Evolutionary conservation across 768 basidiomycete genomes (phyloP).

Genomic region (Boletus fagicola): DNA sequence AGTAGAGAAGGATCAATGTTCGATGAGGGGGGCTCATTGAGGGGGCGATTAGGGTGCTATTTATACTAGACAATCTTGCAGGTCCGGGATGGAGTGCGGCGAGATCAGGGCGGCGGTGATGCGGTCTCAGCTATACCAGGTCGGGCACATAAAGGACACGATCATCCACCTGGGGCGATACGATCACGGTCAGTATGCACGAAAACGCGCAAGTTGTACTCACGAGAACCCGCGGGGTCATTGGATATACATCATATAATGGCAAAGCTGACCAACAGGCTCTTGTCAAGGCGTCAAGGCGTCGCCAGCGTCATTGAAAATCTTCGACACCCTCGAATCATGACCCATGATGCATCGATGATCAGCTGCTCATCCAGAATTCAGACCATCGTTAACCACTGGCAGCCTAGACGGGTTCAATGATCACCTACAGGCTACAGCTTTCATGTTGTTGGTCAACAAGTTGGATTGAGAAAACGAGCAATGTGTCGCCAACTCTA

Average conservation of each 20-base stretch:
- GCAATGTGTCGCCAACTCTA: background rate
- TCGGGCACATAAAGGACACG: conserved; percentile 14
- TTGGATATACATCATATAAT: background rate
- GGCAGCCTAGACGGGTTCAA: background rate
- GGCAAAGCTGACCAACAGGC: background rate
- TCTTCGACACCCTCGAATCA: too few relatives aligned
- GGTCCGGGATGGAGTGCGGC: background rate
- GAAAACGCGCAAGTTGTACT: conserved; percentile 10
- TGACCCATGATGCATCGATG: too few relatives aligned
- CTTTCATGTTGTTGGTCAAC: background rate
- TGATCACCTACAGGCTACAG: too few relatives aligned
- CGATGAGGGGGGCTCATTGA: background rate
- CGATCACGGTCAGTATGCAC: conserved; percentile 5
- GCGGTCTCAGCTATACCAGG: background rate
- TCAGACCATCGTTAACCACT: background rate
- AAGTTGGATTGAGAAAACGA: background rate
- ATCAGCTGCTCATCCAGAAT: background rate
- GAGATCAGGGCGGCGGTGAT: background rate
- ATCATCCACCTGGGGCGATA: background rate
- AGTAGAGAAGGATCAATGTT: background rate
- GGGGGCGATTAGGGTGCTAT: conserved; percentile 6
- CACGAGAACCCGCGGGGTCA: conserved; percentile 15
- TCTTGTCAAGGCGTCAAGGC: background rate
- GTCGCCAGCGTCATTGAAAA: too few relatives aligned
- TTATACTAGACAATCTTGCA: conserved; percentile 10